phyloP scores from a whole-genome alignment of 768 basidiomycete species.

The Rossbeevera mucosa region DNA sequence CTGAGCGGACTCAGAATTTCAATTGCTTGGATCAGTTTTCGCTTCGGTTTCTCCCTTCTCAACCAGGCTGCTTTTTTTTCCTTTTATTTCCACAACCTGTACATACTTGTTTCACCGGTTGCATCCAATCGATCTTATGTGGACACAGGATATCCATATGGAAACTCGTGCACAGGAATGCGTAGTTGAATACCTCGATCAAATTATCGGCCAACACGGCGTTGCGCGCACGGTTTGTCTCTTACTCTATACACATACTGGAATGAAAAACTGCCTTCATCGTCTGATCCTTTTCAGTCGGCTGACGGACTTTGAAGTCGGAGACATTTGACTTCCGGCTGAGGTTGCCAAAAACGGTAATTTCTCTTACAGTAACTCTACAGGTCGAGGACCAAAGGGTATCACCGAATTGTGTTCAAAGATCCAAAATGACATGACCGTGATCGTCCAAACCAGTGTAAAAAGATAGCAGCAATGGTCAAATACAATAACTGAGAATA shows the following conservation, averaged over 20 bases:
- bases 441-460: constrained; percentile 1
- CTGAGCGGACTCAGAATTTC: background rate
- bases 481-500: background rate
- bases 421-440: background rate
- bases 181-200: background rate
- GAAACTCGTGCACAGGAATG: background rate
- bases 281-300: too few relatives aligned
- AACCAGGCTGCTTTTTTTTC: too few relatives aligned
- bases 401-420: constrained; percentile 4
- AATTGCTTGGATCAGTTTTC: background rate
- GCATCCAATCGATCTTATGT: background rate
- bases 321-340: background rate
- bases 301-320: background rate
- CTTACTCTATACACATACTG: background rate
- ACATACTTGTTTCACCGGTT: background rate
- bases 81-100: too few relatives aligned
- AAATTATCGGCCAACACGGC: background rate
- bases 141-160: background rate
- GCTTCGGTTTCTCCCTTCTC: background rate
- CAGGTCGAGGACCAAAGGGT: background rate
- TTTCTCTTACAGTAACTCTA: background rate
- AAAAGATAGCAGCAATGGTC: background rate
- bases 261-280: background rate
- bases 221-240: background rate
- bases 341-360: background rate